Percentiles rank a stretch among this genome's conserved stretches.
phyloP scores from a whole-genome alignment of 2,329 filamentous ascomycete species.

The Nothophoma quercina region DNA sequence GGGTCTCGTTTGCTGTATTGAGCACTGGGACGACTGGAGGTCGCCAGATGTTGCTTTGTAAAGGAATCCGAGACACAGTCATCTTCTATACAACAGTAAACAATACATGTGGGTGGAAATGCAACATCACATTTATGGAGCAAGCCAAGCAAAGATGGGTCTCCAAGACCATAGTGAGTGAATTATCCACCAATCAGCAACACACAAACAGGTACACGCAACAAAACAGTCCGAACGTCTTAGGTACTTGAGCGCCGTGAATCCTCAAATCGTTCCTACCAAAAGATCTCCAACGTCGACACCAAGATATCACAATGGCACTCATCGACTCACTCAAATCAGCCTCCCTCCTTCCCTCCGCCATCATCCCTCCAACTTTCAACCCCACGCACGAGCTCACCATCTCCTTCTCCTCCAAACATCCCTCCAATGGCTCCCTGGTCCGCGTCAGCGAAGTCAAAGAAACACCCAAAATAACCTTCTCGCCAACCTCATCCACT shows the following conservation, averaged over 20 bases:
- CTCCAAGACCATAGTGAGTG: constrained; percentile 2
- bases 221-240: constrained; percentile 13
- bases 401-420: constrained; percentile 43
- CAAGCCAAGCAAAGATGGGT: constrained; percentile 21
- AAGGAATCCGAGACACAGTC: too few species aligned
- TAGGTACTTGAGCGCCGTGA: constrained; percentile 1
- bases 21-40: too few species aligned
- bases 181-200: constrained; percentile 23
- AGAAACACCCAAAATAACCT: constrained; percentile 23
- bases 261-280: neutral
- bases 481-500: constrained; percentile 38
- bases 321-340: constrained; percentile 35
- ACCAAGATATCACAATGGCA: constrained; percentile 2
- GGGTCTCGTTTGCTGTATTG: too few species aligned
- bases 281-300: neutral
- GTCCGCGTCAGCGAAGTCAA: constrained; percentile 47
- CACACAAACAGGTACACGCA: constrained; percentile 1
- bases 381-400: constrained; percentile 52
- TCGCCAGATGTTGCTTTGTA: too few species aligned
- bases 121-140: constrained; percentile 6
- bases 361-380: constrained; percentile 55
- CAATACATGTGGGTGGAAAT: too few species aligned
- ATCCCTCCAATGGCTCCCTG: constrained; percentile 35
- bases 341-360: constrained; percentile 40
- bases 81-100: too few species aligned